Conservation (phyloP, 768 basidiomycete species). For the Zangia roseola region DNA sequence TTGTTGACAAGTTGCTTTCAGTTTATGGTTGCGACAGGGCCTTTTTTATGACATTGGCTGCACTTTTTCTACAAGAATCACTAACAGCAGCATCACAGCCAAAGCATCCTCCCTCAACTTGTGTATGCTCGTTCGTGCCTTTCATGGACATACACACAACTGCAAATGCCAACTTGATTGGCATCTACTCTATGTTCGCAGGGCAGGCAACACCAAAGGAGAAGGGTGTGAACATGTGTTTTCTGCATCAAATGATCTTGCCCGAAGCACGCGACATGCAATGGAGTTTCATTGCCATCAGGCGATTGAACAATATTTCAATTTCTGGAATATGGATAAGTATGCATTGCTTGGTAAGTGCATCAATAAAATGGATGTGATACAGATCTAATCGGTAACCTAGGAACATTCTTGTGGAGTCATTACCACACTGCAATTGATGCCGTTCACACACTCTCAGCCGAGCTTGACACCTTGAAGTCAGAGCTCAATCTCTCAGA, state of each 20-base stretch:
- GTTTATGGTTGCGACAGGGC: constrained; percentile 3
- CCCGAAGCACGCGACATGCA: constrained; percentile 1
- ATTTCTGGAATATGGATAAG: constrained; percentile 6
- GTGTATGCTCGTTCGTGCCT: neutral
- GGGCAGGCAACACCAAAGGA: neutral
- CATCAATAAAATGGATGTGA: too few relatives aligned
- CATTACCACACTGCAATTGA: too few relatives aligned
- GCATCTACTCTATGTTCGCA: neutral
- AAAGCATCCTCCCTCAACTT: neutral
- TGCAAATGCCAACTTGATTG: constrained; percentile 5
- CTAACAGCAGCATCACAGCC: neutral
- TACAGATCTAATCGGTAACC: too few relatives aligned
- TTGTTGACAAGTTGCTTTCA: neutral
- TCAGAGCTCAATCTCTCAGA: too few relatives aligned
- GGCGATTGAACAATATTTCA: constrained; percentile 10
- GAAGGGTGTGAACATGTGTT: constrained; percentile 12
- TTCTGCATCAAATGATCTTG: constrained; percentile 4
- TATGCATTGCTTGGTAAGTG: too few relatives aligned
- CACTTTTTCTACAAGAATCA: neutral
- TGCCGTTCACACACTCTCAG: too few relatives aligned
- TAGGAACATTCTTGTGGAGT: too few relatives aligned
- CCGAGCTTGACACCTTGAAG: too few relatives aligned
- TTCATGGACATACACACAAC: constrained; percentile 4
- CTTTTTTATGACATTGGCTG: constrained; percentile 1
- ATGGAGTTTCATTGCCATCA: constrained; percentile 7